A percentile compares a stretch with the other conserved stretches of the same genome.
phyloP scores from a whole-genome alignment of 345 rosid species.

The Kernera saxatilis region DNA sequence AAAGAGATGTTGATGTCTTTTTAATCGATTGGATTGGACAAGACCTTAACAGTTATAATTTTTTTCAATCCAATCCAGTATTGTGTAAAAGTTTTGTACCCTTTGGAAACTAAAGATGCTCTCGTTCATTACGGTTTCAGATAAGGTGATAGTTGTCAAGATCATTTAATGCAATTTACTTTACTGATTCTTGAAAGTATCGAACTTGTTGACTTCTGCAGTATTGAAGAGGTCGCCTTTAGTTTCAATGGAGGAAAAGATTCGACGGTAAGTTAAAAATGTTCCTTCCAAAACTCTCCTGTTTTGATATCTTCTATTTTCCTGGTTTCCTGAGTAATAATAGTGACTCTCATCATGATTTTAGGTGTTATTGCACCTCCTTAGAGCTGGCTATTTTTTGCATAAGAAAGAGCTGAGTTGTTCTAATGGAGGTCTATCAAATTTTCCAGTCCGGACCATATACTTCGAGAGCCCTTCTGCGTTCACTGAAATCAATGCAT shows the following conservation, averaged over 20 bases:
- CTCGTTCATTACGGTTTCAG: background rate
- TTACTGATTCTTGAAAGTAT: constrained; percentile 24
- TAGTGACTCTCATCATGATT: constrained; percentile 25
- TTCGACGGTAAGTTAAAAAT: constrained; percentile 66
- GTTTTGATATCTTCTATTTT: background rate
- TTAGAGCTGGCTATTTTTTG: constrained; percentile 86
- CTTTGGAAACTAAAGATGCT: background rate
- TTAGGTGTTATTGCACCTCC: constrained; percentile 89
- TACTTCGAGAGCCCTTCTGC: constrained; percentile 87
- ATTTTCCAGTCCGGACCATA: constrained; percentile 81
- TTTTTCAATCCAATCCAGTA: background rate
- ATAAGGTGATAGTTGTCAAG: background rate
- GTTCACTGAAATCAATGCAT: constrained; percentile 82
- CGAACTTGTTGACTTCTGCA: constrained; percentile 31
- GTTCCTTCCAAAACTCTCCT: constrained; percentile 1
- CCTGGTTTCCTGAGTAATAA: constrained; percentile 15
- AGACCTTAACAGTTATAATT: background rate
- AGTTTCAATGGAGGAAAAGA: constrained; percentile 99
- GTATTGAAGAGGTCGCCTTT: constrained; percentile 92
- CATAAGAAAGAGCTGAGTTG: constrained; percentile 52
- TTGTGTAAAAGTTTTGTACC: background rate
- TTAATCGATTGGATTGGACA: background rate
- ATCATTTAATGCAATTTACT: background rate
- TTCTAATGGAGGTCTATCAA: constrained; percentile 51
- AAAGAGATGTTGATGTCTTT: background rate